Conservation (phyloP, 2,329 filamentous ascomycete genomes). For the Fulvia fulva region DNA sequence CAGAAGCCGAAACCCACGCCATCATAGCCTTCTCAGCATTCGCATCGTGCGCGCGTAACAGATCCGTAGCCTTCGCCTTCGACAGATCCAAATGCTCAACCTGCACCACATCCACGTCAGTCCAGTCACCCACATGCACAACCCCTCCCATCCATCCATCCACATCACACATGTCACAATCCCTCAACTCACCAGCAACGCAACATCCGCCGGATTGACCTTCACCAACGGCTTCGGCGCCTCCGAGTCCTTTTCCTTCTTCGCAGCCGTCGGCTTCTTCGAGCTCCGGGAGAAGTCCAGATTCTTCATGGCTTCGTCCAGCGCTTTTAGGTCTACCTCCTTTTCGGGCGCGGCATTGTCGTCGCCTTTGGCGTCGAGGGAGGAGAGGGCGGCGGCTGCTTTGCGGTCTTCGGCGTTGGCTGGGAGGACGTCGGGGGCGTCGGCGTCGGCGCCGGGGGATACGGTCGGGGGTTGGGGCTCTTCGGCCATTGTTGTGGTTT, state of each 20-base stretch:
- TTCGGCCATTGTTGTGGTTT: conserved; percentile 51
- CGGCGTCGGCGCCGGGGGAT: conserved; percentile 58
- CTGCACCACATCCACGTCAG: conserved; percentile 35
- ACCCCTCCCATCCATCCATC: not conserved
- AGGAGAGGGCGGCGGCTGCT: conserved; percentile 68
- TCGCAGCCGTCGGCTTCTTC: conserved; percentile 37
- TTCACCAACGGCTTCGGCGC: conserved; percentile 54
- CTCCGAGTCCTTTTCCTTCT: conserved; percentile 29
- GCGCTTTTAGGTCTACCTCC: conserved; percentile 65
- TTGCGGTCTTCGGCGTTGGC: conserved; percentile 72
- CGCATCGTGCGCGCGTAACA: conserved; percentile 68
- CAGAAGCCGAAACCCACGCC: conserved; percentile 47
- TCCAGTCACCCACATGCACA: not conserved
- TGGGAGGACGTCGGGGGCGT: conserved; percentile 51
- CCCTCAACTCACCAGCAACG: conserved; percentile 55
- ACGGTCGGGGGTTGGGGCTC: conserved; percentile 57
- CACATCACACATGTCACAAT: conserved; percentile 43
- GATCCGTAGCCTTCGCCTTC: conserved; percentile 69
- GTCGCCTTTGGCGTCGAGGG: conserved; percentile 58
- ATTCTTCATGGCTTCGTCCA: conserved; percentile 67
- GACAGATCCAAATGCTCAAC: conserved; percentile 68
- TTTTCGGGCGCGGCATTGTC: conserved; percentile 46
- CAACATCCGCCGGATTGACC: conserved; percentile 68
- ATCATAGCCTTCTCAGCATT: conserved; percentile 64
- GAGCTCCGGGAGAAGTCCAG: conserved; percentile 44